A percentile compares a stretch with the other conserved stretches of the same genome.
These are phyloP conservation scores for Breynia disticha DNA, from an alignment of 441 rosid species.

Conservation along the genomic window DNA sequence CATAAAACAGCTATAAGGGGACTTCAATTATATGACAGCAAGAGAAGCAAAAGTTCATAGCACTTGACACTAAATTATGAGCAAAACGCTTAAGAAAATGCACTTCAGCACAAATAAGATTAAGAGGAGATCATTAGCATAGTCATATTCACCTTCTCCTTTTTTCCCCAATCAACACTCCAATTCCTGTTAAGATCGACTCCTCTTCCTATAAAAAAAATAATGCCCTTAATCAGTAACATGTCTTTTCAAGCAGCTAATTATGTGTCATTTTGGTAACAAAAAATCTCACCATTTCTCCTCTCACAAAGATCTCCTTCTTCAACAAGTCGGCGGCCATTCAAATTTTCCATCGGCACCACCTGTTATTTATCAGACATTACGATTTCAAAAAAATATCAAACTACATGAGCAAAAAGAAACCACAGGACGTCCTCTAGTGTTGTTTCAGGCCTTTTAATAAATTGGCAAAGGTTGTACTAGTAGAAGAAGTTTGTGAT, in stretches of 20 bases:
- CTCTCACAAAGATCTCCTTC: conserved; percentile 84
- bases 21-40: not conserved
- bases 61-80: too few relatives aligned
- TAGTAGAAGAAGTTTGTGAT: too few relatives aligned
- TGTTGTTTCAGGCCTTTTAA: too few relatives aligned
- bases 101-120: not conserved
- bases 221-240: conserved; percentile 2
- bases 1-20: not conserved
- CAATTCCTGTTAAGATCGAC: conserved; percentile 97
- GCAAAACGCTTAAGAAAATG: not conserved
- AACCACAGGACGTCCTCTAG: not conserved
- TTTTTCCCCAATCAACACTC: conserved; percentile 99
- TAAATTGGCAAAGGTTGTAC: too few relatives aligned
- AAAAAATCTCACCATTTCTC: conserved; percentile 53
- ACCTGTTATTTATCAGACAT: conserved; percentile 31
- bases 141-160: conserved; percentile 60
- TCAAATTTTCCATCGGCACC: conserved; percentile 81
- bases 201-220: conserved; percentile 67
- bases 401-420: not conserved
- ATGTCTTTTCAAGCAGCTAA: conserved; percentile 13
- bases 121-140: not conserved
- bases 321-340: conserved; percentile 87
- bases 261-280: conserved; percentile 12
- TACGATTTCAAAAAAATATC: conserved; percentile 5
- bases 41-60: not conserved